Evolutionary conservation across 1,284 basidiomycete genomes (phyloP), one percentile per base, ranked within the genome.

Genomic region (Puccinia coronata): DNA sequence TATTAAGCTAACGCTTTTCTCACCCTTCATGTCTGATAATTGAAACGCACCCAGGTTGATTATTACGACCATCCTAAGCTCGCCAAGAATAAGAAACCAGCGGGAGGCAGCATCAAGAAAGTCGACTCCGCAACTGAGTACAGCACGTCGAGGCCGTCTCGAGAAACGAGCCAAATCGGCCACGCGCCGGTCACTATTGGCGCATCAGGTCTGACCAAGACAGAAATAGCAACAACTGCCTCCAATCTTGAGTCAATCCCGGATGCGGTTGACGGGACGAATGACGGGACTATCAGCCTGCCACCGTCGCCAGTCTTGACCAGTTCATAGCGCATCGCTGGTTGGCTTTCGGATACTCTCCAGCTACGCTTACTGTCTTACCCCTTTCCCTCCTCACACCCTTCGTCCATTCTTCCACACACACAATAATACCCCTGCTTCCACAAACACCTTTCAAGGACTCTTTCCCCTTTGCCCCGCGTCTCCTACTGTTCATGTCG

Each of bases 1-100:
- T 43, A 3, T 16, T 14, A 36, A 36, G 39, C 23, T 67, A 39
- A 25, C 23, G 31, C 3, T 67, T 43, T 28, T 12, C 18, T 61
- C 14, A 11, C 36, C 18, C 34, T 76, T 63, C 23, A 41, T 31
- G 51, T 5, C 47, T 39, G 59, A 39, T 63, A 20, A 9, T 18
- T 43, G n/a, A 16, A 39, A 39, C n/a, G 31, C 6, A 20, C 9
- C 59, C 41, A 76, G 73, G 73, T 76, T 14, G 73, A 76, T 63
- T 76, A 61, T 63, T 76, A 76, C 41, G 73, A 76, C 25, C 51
- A 63, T 25, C 53, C 73, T 20, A 76, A 76, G 36, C 28, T 76
- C 20, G 31, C 23, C 4, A 63, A 61, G 20, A 70, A 61, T 28
- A 57, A 57, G 28, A 57, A 57, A 57, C 9, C n/a, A n/a, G 25